phyloP scores from a whole-genome alignment of 1,284 basidiomycete genomes.

The Cutaneotrichosporon spelunceum region DNA sequence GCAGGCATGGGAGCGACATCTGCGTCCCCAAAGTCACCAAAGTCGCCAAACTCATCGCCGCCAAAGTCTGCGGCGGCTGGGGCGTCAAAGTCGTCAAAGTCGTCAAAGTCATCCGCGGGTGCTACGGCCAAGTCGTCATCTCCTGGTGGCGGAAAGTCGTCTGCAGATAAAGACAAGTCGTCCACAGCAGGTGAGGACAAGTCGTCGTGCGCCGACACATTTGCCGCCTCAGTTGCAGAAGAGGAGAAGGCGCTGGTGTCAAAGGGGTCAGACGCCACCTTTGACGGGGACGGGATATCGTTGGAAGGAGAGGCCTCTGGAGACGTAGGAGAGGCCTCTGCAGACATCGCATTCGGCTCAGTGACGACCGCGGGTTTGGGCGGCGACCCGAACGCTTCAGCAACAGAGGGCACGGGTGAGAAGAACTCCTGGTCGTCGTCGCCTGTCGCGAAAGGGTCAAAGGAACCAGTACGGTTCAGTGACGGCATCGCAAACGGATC shows the following conservation, averaged over 20 bases:
- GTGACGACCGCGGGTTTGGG: background rate
- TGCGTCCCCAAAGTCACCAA: constrained; percentile 63
- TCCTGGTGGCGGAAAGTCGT: background rate
- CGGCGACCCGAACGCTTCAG: constrained; percentile 1
- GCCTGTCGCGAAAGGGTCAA: background rate
- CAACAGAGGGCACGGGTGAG: background rate
- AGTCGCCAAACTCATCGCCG: constrained; percentile 58
- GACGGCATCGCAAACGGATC: background rate
- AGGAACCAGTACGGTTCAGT: background rate
- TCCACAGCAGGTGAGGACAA: background rate
- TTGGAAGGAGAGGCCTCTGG: no score
- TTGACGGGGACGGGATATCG: background rate
- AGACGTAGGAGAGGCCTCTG: background rate
- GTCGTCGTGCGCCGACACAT: background rate
- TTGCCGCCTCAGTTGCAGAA: background rate
- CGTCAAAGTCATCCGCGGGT: constrained; percentile 61
- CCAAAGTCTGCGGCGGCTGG: constrained; percentile 24
- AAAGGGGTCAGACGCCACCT: background rate
- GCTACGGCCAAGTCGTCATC: background rate
- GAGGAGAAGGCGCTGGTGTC: background rate
- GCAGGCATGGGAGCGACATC: constrained; percentile 41
- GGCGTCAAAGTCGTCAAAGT: constrained; percentile 56
- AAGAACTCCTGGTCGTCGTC: background rate
- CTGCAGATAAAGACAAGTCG: background rate
- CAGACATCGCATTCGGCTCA: no score